phyloP scores from a whole-genome alignment of 2,329 filamentous ascomycete genomes.

The Neonectria hederae region DNA sequence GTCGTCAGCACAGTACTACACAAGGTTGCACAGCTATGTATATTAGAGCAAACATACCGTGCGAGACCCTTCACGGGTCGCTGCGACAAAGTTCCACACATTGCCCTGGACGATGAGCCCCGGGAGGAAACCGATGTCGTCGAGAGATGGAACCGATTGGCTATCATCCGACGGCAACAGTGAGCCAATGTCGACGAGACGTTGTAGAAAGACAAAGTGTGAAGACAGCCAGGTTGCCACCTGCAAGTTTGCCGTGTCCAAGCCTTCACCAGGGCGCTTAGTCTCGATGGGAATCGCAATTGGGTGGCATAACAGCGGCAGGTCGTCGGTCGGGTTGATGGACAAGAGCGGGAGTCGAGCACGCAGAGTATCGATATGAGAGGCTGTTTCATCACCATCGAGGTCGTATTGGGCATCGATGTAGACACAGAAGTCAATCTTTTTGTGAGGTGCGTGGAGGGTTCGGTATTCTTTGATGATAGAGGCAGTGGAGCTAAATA shows the following conservation, averaged over 20 bases:
- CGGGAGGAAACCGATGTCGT: not conserved
- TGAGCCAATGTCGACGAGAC: not conserved
- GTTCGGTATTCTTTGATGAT: constrained; percentile 6
- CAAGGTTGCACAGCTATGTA: not conserved
- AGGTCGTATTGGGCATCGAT: not conserved
- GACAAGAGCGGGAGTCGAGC: not conserved
- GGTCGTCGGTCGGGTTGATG: constrained; percentile 4
- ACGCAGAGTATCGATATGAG: not conserved
- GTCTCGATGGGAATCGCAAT: constrained; percentile 26
- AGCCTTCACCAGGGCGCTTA: constrained; percentile 13
- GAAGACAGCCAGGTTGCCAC: constrained; percentile 10
- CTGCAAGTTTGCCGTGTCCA: constrained; percentile 6
- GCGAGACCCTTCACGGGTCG: constrained; percentile 9
- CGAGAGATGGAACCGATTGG: not conserved
- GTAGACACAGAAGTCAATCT: constrained; percentile 25
- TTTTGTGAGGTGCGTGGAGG: not conserved
- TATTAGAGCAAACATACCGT: not conserved
- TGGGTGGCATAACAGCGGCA: not conserved
- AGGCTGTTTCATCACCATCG: not conserved
- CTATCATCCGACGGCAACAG: not conserved
- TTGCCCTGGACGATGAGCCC: constrained; percentile 22
- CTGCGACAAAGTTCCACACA: constrained; percentile 4
- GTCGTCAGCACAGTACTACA: not conserved
- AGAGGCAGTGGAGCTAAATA: not conserved
- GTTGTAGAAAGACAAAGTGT: not conserved